These are phyloP conservation scores for Fomitopsis schrenkii DNA, from an alignment of 1,284 basidiomycete genomes.

Conservation along the genomic window DNA sequence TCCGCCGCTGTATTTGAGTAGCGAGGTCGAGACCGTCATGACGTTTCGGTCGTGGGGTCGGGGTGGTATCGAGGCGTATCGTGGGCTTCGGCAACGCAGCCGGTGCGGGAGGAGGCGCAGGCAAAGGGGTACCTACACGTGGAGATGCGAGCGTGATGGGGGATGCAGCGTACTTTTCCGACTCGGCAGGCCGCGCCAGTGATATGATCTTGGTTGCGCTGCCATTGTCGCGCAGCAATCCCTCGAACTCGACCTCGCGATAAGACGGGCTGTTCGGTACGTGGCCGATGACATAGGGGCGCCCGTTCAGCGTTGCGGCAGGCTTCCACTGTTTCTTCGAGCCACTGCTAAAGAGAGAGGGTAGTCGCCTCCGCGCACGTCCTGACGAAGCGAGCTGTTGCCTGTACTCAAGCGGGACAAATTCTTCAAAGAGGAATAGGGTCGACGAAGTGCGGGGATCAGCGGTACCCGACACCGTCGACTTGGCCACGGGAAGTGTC, in stretches of 20 bases:
- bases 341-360: constrained; percentile 31
- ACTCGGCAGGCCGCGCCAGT: constrained; percentile 24
- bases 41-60: constrained; percentile 4
- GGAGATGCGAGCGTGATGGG: constrained; percentile 13
- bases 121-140: constrained; percentile 7
- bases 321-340: constrained; percentile 66
- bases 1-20: constrained; percentile 20
- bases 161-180: constrained; percentile 7
- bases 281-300: constrained; percentile 67
- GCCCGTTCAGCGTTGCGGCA: constrained; percentile 71
- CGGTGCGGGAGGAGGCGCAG: background rate
- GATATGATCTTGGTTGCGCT: constrained; percentile 60
- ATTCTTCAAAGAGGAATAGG: constrained; percentile 83
- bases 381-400: constrained; percentile 57
- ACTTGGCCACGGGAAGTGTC: constrained; percentile 47
- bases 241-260: constrained; percentile 78
- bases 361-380: constrained; percentile 29
- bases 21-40: constrained; percentile 15
- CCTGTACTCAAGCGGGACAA: constrained; percentile 82
- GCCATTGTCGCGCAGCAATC: constrained; percentile 53
- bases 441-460: constrained; percentile 56
- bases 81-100: constrained; percentile 3
- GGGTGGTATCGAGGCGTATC: constrained; percentile 14
- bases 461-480: constrained; percentile 25
- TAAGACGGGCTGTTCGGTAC: constrained; percentile 58